These are phyloP conservation scores for Cladosporium sp. DNA, from an alignment of 2,329 filamentous ascomycete species.

Conservation along the genomic window DNA sequence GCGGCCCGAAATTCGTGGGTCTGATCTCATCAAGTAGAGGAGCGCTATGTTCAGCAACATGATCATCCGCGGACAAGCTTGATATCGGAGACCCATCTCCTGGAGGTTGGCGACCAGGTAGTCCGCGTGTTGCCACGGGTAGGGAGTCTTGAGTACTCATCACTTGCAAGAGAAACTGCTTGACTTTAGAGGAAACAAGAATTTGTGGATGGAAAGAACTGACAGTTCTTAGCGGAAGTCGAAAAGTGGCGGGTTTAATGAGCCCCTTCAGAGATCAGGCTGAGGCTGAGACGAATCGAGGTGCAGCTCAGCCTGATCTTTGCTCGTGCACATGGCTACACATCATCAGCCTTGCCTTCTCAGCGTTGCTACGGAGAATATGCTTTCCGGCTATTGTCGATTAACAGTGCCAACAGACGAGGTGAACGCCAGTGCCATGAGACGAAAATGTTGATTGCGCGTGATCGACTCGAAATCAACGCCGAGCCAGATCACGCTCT, in stretches of 20 bases:
- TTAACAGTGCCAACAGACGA: neutral
- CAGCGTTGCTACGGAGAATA: neutral
- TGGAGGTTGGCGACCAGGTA: neutral
- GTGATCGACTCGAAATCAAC: neutral
- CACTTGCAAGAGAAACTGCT: neutral
- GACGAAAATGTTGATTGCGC: neutral
- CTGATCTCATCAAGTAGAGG: neutral
- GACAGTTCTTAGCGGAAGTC: neutral
- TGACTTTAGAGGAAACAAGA: neutral
- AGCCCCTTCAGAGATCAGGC: neutral
- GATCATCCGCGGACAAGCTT: neutral
- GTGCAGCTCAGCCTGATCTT: neutral
- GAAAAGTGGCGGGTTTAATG: neutral
- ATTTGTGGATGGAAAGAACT: neutral
- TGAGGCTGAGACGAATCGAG: neutral
- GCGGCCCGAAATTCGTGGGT: neutral
- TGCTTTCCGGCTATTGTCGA: neutral
- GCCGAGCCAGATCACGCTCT: neutral
- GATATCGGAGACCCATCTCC: neutral
- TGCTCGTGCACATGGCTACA: neutral
- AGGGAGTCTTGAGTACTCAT: neutral
- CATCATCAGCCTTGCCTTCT: neutral
- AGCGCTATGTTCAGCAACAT: neutral
- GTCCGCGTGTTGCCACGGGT: neutral
- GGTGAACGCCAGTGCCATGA: neutral